Percentiles rank a stretch among this genome's conserved stretches.
These are phyloP conservation scores for Asterochloris sp. DNA, from an alignment of 139 green algal species.

Conservation along the genomic window DNA sequence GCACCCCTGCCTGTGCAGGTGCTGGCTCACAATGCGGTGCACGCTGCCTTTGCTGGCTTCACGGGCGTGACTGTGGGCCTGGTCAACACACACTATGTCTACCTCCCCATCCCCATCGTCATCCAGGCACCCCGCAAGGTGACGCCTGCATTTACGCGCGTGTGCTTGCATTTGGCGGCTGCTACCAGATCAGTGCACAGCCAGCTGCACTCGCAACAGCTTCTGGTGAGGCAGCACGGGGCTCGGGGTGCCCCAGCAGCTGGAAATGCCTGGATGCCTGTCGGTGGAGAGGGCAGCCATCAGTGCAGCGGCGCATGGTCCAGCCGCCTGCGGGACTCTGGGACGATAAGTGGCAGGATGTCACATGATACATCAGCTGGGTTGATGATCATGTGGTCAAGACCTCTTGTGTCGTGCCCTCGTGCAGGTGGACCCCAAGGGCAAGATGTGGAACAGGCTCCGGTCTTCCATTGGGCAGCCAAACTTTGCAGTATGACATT, in stretches of 20 bases:
- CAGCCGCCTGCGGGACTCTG: background rate
- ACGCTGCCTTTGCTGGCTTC: conserved; percentile 91
- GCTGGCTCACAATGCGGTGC: conserved; percentile 91
- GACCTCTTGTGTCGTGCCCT: background rate
- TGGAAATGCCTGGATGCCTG: background rate
- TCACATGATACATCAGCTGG: background rate
- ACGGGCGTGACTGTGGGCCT: conserved; percentile 73
- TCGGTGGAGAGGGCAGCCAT: background rate
- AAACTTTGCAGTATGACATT: conserved; percentile 47
- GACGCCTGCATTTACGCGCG: background rate
- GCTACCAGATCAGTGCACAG: too few relatives aligned
- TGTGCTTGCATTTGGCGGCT: background rate
- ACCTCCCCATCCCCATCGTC: conserved; percentile 86
- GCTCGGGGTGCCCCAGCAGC: background rate
- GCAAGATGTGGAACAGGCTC: conserved; percentile 88
- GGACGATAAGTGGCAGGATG: background rate
- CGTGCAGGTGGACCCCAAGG: conserved; percentile 73
- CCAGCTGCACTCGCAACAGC: background rate
- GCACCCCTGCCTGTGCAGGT: conserved; percentile 17
- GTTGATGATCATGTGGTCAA: background rate
- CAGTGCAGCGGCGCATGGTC: background rate
- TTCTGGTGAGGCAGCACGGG: background rate
- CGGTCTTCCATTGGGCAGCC: conserved; percentile 76
- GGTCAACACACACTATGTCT: conserved; percentile 95
- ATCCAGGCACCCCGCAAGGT: conserved; percentile 64